Conservation (phyloP, 208 protist genomes). For the Leishmania braziliensis region DNA sequence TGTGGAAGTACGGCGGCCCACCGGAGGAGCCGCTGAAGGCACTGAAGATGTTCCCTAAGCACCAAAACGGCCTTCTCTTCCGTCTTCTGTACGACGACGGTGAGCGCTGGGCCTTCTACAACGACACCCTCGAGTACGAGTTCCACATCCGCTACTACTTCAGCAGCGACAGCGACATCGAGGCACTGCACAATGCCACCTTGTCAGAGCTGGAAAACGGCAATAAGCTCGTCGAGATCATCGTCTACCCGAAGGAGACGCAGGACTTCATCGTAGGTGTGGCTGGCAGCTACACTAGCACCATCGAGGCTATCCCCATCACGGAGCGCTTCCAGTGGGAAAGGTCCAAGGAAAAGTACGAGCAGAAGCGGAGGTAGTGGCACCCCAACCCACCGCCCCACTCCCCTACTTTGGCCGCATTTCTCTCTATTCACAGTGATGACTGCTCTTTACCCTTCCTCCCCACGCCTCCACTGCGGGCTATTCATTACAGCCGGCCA, state of each 20-base stretch:
- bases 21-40: slow-evolving; percentile 54
- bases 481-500: not conserved
- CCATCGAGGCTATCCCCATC: slow-evolving; percentile 57
- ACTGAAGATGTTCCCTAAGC: slow-evolving; percentile 68
- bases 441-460: not conserved
- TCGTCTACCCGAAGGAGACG: slow-evolving; percentile 76
- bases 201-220: slow-evolving; percentile 62
- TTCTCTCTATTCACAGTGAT: not conserved
- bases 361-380: slow-evolving; percentile 22
- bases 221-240: slow-evolving; percentile 62
- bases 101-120: slow-evolving; percentile 77
- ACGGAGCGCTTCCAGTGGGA: slow-evolving; percentile 66
- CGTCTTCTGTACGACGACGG: slow-evolving; percentile 62
- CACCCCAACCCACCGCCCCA: not conserved
- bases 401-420: not conserved
- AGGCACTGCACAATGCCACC: slow-evolving; percentile 59
- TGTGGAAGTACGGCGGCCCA: slow-evolving; percentile 70
- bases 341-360: slow-evolving; percentile 46
- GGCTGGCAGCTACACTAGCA: slow-evolving; percentile 75
- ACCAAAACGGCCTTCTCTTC: slow-evolving; percentile 72
- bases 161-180: slow-evolving; percentile 53
- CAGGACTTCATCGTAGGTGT: slow-evolving; percentile 72
- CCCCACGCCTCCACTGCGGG: not conserved
- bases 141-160: slow-evolving; percentile 78
- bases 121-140: slow-evolving; percentile 77